These are phyloP conservation scores for Populus simonii DNA, from an alignment of 345 rosid genomes.

Conservation along the genomic window DNA sequence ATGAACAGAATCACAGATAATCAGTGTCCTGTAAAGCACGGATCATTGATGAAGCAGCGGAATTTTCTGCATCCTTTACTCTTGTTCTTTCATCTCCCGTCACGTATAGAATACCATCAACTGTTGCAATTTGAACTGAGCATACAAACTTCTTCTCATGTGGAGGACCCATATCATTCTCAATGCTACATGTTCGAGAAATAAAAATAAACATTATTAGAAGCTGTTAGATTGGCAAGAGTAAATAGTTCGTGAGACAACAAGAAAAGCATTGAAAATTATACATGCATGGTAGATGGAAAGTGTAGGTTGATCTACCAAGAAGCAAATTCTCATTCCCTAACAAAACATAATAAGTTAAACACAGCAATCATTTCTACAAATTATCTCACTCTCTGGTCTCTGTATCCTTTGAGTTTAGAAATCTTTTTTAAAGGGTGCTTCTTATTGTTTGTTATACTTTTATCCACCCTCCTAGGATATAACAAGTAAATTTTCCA, in stretches of 20 bases:
- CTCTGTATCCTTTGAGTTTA: too few species aligned
- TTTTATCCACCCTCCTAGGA: too few species aligned
- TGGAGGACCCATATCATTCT: slow-evolving; percentile 51
- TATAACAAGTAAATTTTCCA: too few species aligned
- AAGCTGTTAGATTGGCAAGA: background rate
- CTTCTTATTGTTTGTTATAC: too few species aligned
- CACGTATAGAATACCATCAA: slow-evolving; percentile 31
- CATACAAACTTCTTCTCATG: slow-evolving; percentile 46
- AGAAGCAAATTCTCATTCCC: background rate
- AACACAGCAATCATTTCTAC: too few species aligned
- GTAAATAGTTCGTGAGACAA: background rate
- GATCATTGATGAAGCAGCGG: slow-evolving; percentile 64
- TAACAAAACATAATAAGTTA: too few species aligned
- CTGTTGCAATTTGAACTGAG: slow-evolving; percentile 46
- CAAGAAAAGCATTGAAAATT: too few species aligned
- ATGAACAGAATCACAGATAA: slow-evolving; percentile 25
- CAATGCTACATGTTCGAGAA: slow-evolving; percentile 42
- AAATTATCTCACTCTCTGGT: too few species aligned
- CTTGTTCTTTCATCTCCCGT: slow-evolving; percentile 48
- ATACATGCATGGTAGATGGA: background rate
- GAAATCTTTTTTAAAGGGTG: too few species aligned
- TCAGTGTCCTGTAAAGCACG: slow-evolving; percentile 33
- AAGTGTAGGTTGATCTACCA: background rate
- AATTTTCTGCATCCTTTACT: slow-evolving; percentile 61
- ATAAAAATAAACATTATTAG: background rate